Percentiles rank a stretch among this genome's conserved stretches.
Evolutionary conservation across 23 red algal species (phyloP).

Genomic region (Cyanidioschyzon merolae): DNA sequence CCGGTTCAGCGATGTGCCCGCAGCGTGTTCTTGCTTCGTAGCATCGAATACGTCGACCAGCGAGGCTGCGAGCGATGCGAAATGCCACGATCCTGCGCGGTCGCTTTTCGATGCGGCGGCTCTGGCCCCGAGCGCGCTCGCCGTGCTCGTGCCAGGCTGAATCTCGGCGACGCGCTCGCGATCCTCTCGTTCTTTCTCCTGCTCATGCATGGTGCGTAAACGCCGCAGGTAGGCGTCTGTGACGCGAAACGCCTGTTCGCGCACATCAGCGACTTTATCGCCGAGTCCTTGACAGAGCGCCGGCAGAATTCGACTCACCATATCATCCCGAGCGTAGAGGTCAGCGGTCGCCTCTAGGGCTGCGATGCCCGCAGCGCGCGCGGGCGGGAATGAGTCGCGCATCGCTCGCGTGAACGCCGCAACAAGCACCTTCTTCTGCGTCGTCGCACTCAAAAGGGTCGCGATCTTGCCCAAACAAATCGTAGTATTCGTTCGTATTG

Average conservation of each 20-base stretch:
- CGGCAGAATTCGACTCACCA: background rate
- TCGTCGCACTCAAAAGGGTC: conserved; percentile 30
- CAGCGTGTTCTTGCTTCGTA: no score
- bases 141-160: background rate
- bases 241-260: conserved; percentile 19
- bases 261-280: background rate
- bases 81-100: background rate
- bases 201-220: background rate
- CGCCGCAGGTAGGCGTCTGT: background rate
- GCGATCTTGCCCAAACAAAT: conserved; percentile 89
- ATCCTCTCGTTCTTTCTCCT: background rate
- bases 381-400: conserved; percentile 85
- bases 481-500: conserved; percentile 96
- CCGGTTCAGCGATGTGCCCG: no score
- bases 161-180: background rate
- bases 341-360: conserved; percentile 46
- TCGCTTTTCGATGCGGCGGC: background rate
- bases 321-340: conserved; percentile 17
- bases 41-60: background rate
- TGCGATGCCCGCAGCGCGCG: conserved; percentile 52
- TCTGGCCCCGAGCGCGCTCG: background rate
- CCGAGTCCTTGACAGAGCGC: conserved; percentile 1
- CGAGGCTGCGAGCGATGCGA: background rate
- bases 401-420: conserved; percentile 80
- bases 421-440: conserved; percentile 74